Percentiles rank a stretch among this genome's conserved stretches.
Evolutionary conservation across 495 filamentous ascomycete species (phyloP).

Genomic region (Penicillium bialowiezense): DNA sequence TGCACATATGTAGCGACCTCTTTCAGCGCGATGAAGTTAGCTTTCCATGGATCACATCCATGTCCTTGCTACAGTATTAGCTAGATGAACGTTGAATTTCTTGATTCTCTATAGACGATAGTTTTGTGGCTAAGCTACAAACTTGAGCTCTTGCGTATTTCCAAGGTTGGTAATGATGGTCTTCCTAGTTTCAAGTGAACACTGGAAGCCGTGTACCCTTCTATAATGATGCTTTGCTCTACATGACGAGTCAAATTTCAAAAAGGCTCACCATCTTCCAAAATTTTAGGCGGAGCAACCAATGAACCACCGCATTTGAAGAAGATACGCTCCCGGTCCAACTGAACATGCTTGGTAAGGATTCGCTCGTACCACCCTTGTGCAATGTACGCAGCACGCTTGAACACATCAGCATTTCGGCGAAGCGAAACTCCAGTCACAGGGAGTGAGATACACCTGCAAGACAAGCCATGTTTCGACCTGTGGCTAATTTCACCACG

Average conservation of each 20-base stretch:
- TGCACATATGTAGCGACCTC: slow-evolving; percentile 2
- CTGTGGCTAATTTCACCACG: not conserved
- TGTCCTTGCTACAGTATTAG: not conserved
- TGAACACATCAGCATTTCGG: not conserved
- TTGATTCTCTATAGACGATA: too few species aligned
- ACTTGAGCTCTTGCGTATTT: too few species aligned
- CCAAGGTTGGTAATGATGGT: too few species aligned
- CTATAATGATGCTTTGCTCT: too few species aligned
- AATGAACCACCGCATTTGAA: not conserved
- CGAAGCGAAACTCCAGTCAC: not conserved
- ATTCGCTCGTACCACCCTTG: not conserved
- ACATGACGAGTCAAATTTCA: too few species aligned
- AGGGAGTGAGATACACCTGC: not conserved
- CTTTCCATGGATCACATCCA: slow-evolving; percentile 4
- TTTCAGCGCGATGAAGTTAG: slow-evolving; percentile 1
- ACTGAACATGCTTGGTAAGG: not conserved
- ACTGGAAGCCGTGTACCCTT: too few species aligned
- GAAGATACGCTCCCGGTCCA: not conserved
- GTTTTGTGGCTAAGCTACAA: too few species aligned
- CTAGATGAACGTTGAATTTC: too few species aligned
- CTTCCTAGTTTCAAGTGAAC: too few species aligned
- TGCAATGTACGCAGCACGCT: not conserved
- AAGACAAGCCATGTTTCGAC: not conserved
- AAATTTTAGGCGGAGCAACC: not conserved
- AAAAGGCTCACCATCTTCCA: too few species aligned